Base-by-base conservation (phyloP, 164 flowering plant species). In the Dillenia turbinata region DNA sequence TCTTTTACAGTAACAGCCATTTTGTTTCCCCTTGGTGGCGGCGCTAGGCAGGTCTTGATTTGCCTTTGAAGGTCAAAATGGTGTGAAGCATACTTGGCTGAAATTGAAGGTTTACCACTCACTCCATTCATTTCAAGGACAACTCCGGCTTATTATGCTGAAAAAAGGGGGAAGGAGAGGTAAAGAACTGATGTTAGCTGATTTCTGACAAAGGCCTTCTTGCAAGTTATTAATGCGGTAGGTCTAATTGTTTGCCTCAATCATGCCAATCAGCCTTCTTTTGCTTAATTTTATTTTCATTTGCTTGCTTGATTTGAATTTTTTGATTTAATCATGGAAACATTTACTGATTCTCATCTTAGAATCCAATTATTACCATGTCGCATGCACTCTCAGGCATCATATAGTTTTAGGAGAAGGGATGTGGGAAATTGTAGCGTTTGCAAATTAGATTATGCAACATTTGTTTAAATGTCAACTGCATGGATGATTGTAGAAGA, bases 41-140 rank as follows among this genome's bases (percentile, higher is more conserved):
- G 89, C 86, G 65, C 73, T 85, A 59, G 73, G 75, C 52, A 60
- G 40, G 7, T 33, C 40, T 72, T n/a, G 76, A 60, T 51, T 79
- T 83, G 65, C 76, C 71, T 13, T 82, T 86, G 47, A 67, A 68
- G 60, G 86, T 88, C 12, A 84, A 87, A 55, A 53, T 84, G 8
- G 79, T 68, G 59, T 88, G 81, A 15, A 57, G 50, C 14, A 67
- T 73, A 26, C 76, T 78, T 64, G 60, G 60, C 68, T 88, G 65
- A 86, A 80, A 68, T 54, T 90, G 59, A 79, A 71, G 77, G 84
- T 80, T 49, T 83, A 86, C 85, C 81, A 86, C 69, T 79, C 89
- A 52, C 76, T 88, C 47, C 50, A 67, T 48, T 68, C 78, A 44
- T 85, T 85, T 67, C 74, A 73, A 64, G 79, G 83, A 69, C 84